phyloP scores from a whole-genome alignment of 495 filamentous ascomycete genomes.

The Annulohypoxylon maeteangense region DNA sequence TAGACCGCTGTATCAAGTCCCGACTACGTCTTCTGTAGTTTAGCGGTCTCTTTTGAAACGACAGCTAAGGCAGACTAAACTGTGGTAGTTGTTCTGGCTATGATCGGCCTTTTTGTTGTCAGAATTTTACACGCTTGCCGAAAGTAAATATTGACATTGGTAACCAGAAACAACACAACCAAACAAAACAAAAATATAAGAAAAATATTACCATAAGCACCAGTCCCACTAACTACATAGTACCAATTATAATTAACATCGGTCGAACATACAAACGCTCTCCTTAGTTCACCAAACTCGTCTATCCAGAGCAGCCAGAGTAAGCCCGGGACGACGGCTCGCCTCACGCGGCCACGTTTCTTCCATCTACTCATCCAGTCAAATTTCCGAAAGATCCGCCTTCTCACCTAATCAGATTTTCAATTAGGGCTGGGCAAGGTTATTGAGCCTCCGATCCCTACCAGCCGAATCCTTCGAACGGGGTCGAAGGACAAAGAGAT shows the following conservation, averaged over 20 bases:
- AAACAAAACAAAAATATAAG: neutral
- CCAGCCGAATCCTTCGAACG: constrained; percentile 14
- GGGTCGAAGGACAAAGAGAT: neutral
- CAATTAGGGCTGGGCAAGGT: constrained; percentile 25
- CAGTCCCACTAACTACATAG: neutral
- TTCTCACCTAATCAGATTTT: constrained; percentile 15
- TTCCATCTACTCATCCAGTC: neutral
- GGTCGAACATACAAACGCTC: neutral
- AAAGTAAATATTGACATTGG: constrained; percentile 1
- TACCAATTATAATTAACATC: neutral
- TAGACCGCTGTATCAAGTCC: neutral
- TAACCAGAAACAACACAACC: constrained; percentile 1
- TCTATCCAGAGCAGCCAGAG: constrained; percentile 4
- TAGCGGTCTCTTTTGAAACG: neutral
- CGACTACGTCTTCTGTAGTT: neutral
- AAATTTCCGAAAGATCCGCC: constrained; percentile 36
- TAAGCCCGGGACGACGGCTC: constrained; percentile 21
- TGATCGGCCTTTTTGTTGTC: neutral
- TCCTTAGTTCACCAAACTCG: neutral
- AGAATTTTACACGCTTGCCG: neutral
- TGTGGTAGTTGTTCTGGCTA: neutral
- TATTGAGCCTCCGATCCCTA: constrained; percentile 28
- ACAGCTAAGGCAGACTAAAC: neutral
- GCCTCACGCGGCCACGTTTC: constrained; percentile 34
- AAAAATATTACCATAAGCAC: neutral